Evolutionary conservation across 768 basidiomycete species (phyloP), one percentile per base, ranked within the genome.

Genomic region (Terana coerulea): DNA sequence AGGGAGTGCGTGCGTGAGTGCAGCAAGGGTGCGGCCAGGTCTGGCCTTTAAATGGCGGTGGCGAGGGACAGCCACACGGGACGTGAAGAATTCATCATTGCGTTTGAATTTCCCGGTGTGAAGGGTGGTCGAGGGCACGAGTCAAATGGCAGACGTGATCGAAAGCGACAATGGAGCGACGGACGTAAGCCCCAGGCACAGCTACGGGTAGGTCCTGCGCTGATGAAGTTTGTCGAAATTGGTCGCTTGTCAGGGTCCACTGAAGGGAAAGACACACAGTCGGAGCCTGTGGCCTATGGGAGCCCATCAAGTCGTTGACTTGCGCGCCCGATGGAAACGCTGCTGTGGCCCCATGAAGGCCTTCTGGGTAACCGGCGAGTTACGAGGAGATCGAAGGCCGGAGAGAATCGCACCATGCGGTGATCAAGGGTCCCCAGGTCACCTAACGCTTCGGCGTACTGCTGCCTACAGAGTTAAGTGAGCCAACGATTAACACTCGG

Each of bases 171-270:
- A 43, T 33, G 50, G 40, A 51, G 40, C 10, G 47, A 34, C 24
- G 39, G 25, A 49, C 47, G 47, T 49, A 49, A 49, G 19, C 25
- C 9, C 35, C 47, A 49, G 47, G 47, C 47, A 49, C 46, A 47
- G 46, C 37, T 7, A 15, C 10, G 35, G 22, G 34, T 39, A 37
- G 35, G 17, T 19, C 21, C 19, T 30, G 28, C 19, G 42, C 22
- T 44, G 42, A 33, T 31, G 45, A 34, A 33, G 19, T 34, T 30
- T 25, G 33, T 21, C 3, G 36, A 17, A 41, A 33, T 29, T 40
- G 19, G 29, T 46, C n/a, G 22, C 45, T 10, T 33, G 45, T 5
- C 11, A 30, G 19, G 12, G 45, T 33, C 31, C 31, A 45, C 12
- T 40, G 19, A 15, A 19, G 39, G 39, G 39, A 10, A 40, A 22